phyloP scores from a whole-genome alignment of 495 filamentous ascomycete species.

The Penicillium desertorum region DNA sequence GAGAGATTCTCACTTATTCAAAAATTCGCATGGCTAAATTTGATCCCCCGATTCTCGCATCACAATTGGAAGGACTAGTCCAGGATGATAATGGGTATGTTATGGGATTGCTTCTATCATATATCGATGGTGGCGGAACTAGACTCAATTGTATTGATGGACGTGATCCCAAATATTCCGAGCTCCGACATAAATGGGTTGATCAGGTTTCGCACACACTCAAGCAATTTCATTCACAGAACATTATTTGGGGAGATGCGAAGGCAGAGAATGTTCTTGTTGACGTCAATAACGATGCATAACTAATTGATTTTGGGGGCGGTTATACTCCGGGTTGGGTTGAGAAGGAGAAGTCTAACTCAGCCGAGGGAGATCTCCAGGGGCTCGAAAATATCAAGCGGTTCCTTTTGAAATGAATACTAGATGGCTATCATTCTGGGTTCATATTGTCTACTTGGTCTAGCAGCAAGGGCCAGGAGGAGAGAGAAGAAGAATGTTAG shows the following conservation, averaged over 20 bases:
- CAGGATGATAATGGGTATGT: not conserved
- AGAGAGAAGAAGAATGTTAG: too few relatives aligned
- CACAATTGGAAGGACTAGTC: not conserved
- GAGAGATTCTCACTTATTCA: constrained; percentile 1
- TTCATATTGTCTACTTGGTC: too few relatives aligned
- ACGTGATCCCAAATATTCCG: not conserved
- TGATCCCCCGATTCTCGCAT: not conserved
- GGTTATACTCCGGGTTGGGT: not conserved
- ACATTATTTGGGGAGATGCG: too few relatives aligned
- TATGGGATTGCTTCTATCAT: not conserved
- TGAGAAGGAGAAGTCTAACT: not conserved
- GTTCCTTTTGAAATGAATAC: too few relatives aligned
- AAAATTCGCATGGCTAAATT: not conserved
- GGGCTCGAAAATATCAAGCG: not conserved
- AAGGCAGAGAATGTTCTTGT: too few relatives aligned
- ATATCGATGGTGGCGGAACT: not conserved
- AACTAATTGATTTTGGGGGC: too few relatives aligned
- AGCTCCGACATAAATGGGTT: not conserved
- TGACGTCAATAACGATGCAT: too few relatives aligned
- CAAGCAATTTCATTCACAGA: not conserved
- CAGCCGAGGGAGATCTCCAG: not conserved
- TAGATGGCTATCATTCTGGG: too few relatives aligned
- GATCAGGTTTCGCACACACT: not conserved
- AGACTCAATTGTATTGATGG: not conserved
- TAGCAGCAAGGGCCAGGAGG: too few relatives aligned